Percentiles rank a stretch among this genome's conserved stretches.
Evolutionary conservation across 2,329 filamentous ascomycete species (phyloP).

Genomic region (Elsinoe perseae): DNA sequence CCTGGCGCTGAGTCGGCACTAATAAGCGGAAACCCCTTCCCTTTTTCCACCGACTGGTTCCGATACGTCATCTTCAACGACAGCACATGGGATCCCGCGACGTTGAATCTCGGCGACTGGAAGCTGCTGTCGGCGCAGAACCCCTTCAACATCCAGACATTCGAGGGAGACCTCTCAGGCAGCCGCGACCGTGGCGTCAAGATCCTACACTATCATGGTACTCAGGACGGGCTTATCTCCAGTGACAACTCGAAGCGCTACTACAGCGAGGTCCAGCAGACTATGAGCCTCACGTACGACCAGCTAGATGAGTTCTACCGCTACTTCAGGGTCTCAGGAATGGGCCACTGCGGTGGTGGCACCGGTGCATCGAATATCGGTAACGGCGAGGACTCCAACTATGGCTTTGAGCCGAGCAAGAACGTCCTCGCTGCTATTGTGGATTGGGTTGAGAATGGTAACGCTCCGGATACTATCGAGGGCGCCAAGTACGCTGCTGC

Average conservation of each 20-base stretch:
- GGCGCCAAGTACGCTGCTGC: neutral
- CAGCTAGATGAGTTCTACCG: conserved; percentile 38
- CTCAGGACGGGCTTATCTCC: conserved; percentile 38
- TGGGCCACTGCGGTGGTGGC: conserved; percentile 45
- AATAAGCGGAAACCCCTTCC: conserved; percentile 33
- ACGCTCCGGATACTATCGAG: conserved; percentile 28
- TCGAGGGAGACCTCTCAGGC: conserved; percentile 30
- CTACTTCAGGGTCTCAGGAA: conserved; percentile 47
- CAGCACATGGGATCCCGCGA: conserved; percentile 35
- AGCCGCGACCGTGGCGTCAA: conserved; percentile 38
- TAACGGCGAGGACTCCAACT: conserved; percentile 30
- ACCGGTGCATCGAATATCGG: conserved; percentile 42
- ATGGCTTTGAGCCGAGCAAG: conserved; percentile 28
- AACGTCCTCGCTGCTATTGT: conserved; percentile 29
- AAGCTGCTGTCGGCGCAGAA: conserved; percentile 31
- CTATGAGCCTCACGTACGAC: conserved; percentile 26
- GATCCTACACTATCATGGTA: conserved; percentile 39
- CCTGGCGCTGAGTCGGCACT: conserved; percentile 39
- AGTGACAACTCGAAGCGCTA: conserved; percentile 41
- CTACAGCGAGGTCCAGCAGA: conserved; percentile 40
- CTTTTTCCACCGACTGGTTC: conserved; percentile 40
- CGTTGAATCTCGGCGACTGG: conserved; percentile 36
- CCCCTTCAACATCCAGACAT: conserved; percentile 31
- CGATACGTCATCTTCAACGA: conserved; percentile 43
- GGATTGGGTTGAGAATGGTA: conserved; percentile 30